phyloP scores from a whole-genome alignment of 768 basidiomycete species.

The Ephemerocybe angulata region DNA sequence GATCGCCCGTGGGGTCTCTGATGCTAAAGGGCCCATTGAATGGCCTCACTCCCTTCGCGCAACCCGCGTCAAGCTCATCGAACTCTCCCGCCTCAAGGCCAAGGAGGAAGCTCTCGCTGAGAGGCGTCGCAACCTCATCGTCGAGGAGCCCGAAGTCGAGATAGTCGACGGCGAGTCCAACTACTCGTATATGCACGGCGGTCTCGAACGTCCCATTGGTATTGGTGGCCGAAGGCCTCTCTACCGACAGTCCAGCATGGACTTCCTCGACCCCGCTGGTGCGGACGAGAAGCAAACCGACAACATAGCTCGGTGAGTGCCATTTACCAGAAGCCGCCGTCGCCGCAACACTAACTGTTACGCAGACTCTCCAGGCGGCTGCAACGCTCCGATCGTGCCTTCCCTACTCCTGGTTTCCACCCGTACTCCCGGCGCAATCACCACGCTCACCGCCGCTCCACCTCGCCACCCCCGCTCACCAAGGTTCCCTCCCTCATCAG shows the following conservation, averaged over 20 bases:
- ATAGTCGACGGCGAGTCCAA: constrained; percentile 25
- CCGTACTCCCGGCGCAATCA: constrained; percentile 52
- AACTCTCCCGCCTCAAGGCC: constrained; percentile 65
- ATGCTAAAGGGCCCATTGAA: constrained; percentile 70
- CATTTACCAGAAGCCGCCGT: constrained; percentile 3
- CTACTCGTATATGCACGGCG: constrained; percentile 27
- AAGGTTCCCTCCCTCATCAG: constrained; percentile 43
- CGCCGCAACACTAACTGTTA: constrained; percentile 9
- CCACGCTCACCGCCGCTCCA: constrained; percentile 30
- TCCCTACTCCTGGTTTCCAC: constrained; percentile 50
- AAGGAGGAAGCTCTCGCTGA: constrained; percentile 42
- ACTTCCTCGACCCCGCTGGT: constrained; percentile 62
- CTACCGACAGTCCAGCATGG: constrained; percentile 85
- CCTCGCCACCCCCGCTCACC: constrained; percentile 37
- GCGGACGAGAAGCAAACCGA: constrained; percentile 47
- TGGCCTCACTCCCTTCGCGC: constrained; percentile 84
- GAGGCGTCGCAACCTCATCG: constrained; percentile 38
- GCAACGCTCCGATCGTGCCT: constrained; percentile 57
- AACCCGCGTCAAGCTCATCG: constrained; percentile 78
- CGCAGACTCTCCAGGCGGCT: constrained; percentile 63
- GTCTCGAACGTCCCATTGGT: constrained; percentile 21
- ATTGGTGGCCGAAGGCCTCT: constrained; percentile 48
- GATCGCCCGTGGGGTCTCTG: constrained; percentile 71
- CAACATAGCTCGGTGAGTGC: constrained; percentile 58
- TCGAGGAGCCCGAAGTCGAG: constrained; percentile 48